phyloP scores from a whole-genome alignment of 169 alveolate genomes.

The Sarcocystis neurona region DNA sequence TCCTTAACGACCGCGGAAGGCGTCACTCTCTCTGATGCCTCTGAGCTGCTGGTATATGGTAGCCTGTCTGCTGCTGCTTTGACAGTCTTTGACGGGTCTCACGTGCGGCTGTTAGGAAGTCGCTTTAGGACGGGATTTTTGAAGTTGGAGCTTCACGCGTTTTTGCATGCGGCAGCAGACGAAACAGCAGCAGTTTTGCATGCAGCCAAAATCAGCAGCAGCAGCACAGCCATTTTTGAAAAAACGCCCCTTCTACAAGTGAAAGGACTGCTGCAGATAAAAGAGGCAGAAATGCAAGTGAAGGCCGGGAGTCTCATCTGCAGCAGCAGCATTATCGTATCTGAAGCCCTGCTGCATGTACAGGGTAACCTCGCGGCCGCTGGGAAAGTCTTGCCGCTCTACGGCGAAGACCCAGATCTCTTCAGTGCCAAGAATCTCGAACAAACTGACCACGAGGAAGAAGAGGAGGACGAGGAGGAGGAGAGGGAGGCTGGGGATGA shows the following conservation, averaged over 20 bases:
- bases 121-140: neutral
- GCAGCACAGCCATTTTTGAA: neutral
- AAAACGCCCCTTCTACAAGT: neutral
- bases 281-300: neutral
- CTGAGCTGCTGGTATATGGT: neutral
- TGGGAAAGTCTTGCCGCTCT: neutral
- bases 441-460: no score
- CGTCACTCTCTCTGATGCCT: neutral
- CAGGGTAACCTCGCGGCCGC: neutral
- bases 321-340: neutral
- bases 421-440: no score
- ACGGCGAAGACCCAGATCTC: no score
- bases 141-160: neutral
- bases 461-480: no score
- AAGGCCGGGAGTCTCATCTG: neutral
- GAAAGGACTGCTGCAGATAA: neutral
- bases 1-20: neutral
- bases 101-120: neutral
- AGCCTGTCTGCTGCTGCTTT: neutral
- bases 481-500: no score
- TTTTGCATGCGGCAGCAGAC: neutral
- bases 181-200: neutral
- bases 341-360: slow-evolving; percentile 1
- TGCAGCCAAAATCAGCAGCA: neutral
- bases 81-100: neutral